These are phyloP conservation scores for Pestalotiopsis sp. DNA, from an alignment of 2,329 filamentous ascomycete species.

Conservation along the genomic window DNA sequence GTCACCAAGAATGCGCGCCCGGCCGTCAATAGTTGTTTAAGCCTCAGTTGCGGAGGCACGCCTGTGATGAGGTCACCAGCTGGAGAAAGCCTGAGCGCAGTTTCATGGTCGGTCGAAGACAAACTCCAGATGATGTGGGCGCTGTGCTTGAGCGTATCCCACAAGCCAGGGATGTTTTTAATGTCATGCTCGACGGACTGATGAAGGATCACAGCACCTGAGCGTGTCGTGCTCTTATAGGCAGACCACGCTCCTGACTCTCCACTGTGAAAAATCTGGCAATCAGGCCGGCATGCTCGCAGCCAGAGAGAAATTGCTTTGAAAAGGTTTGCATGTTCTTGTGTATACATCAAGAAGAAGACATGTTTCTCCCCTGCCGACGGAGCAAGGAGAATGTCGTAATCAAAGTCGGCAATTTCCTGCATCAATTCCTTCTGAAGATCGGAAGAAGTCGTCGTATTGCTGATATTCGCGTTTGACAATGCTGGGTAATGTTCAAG, in stretches of 20 bases:
- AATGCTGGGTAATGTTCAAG: conserved; percentile 23
- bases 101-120: conserved; percentile 8
- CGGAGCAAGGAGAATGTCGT: conserved; percentile 6
- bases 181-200: conserved; percentile 26
- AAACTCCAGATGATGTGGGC: conserved; percentile 19
- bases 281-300: conserved; percentile 27
- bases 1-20: conserved; percentile 50
- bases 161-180: conserved; percentile 28
- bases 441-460: conserved; percentile 11
- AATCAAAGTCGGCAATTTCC: background rate
- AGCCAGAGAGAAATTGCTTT: conserved; percentile 6
- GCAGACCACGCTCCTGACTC: conserved; percentile 25
- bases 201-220: conserved; percentile 33
- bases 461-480: conserved; percentile 8
- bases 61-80: background rate
- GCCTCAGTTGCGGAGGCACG: conserved; percentile 34
- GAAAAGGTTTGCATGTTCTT: background rate
- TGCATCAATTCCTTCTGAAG: background rate
- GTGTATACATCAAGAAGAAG: conserved; percentile 9
- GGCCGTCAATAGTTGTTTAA: conserved; percentile 46
- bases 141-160: conserved; percentile 27
- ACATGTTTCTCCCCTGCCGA: conserved; percentile 1
- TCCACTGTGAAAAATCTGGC: conserved; percentile 29
- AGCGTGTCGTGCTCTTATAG: conserved; percentile 28
- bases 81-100: background rate